Conservation (phyloP, 2,329 filamentous ascomycete genomes). For the Microcera coccophila region DNA sequence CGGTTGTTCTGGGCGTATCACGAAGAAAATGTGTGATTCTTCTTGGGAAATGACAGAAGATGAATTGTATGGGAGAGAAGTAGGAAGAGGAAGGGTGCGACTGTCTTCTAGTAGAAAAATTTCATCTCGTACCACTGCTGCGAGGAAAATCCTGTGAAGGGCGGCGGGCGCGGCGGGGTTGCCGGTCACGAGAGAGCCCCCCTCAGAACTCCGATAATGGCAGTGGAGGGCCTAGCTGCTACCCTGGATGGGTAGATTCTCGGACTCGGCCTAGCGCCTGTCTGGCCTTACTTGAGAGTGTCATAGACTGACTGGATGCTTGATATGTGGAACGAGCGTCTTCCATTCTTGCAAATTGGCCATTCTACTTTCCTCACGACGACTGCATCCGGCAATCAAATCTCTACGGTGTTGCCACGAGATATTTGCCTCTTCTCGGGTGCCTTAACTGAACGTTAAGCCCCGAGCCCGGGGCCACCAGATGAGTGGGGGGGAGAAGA, state of each 20-base stretch:
- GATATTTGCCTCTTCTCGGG: no score
- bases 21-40: constrained; percentile 6
- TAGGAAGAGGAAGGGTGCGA: constrained; percentile 8
- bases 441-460: no score
- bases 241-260: background rate
- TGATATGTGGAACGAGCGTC: background rate
- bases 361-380: background rate
- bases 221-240: background rate
- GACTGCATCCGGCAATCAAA: no score
- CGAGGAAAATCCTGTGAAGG: background rate
- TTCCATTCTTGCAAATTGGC: background rate
- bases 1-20: constrained; percentile 8
- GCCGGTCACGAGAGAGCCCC: constrained; percentile 25
- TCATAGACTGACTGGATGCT: background rate
- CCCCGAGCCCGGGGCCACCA: no score
- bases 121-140: constrained; percentile 2
- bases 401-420: no score
- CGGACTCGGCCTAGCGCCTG: background rate
- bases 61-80: background rate
- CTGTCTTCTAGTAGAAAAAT: constrained; percentile 21
- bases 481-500: no score
- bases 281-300: background rate
- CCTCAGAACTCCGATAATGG: constrained; percentile 17
- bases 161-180: constrained; percentile 14
- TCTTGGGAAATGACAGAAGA: background rate